Percentiles rank a stretch among this genome's conserved stretches.
Evolutionary conservation across 2,329 filamentous ascomycete genomes (phyloP).

Genomic region (Venturia asperata): DNA sequence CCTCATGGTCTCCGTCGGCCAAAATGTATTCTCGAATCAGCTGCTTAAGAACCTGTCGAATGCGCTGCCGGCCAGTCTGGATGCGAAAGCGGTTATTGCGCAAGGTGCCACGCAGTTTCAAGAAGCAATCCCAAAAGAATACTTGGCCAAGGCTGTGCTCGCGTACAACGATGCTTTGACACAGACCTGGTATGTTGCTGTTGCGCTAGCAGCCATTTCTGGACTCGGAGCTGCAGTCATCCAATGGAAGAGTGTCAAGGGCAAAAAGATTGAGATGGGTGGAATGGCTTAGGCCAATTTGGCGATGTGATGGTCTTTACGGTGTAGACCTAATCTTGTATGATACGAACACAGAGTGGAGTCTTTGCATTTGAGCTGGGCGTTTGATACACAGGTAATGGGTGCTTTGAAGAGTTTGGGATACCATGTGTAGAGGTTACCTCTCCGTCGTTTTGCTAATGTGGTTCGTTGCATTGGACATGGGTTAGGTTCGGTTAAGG

Average conservation of each 20-base stretch:
- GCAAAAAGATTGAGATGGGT: conserved; percentile 31
- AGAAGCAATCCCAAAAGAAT: conserved; percentile 43
- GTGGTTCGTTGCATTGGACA: neutral
- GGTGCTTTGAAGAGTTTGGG: neutral
- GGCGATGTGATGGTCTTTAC: neutral
- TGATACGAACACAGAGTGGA: neutral
- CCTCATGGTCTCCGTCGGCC: conserved; percentile 43
- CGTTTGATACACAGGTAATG: neutral
- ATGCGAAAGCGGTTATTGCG: conserved; percentile 37
- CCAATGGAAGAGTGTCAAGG: conserved; percentile 63
- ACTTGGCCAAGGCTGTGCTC: conserved; percentile 46
- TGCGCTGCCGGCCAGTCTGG: conserved; percentile 33
- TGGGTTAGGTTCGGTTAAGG: neutral
- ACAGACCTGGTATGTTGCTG: conserved; percentile 53
- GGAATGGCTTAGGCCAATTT: neutral
- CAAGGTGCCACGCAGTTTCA: conserved; percentile 55
- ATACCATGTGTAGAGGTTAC: conserved; percentile 11
- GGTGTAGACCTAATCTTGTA: neutral
- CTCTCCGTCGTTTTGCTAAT: neutral
- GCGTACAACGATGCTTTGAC: conserved; percentile 59
- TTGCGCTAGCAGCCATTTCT: conserved; percentile 47
- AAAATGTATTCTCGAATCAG: conserved; percentile 46
- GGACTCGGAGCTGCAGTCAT: conserved; percentile 50
- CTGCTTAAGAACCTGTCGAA: conserved; percentile 37
- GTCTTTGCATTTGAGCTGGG: neutral